Base-by-base conservation (phyloP, 108 stramenopile species). In the Nitzschia sp. region DNA sequence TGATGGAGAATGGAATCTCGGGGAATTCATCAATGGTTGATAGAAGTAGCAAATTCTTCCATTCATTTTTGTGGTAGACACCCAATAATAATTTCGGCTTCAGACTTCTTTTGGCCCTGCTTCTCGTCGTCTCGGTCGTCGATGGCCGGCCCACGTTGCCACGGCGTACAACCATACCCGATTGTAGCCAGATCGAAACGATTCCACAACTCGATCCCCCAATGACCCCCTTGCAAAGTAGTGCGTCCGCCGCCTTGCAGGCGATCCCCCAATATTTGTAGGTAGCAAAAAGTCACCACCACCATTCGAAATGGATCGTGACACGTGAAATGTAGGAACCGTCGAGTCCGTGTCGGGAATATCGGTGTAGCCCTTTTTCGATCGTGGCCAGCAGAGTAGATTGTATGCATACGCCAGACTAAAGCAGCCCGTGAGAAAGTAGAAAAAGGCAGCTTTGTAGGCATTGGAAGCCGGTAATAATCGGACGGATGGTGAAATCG, bases 1-100 rank as follows among this genome's bases (percentile, higher is more conserved):
- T 54, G 67, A 72, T 19, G 76, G 75, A 1, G 26, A 76, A 48
- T 82, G 84, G 81, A 46, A 69, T 38, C 36, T 68, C 31, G 84
- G 84, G 8, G 78, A 72, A 60, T 81, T 78, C 65, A 26, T 77
- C 0, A 48, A 67, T 36, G 33, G 59, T 31, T 75, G 59, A 49
- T 66, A 24, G 17, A 19, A 48, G 1, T 42, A 11, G 4, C 30
- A 0, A 58, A 29, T 49, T 27, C 15, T 26, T n/a, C n/a, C n/a
- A n/a, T n/a, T n/a, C n/a, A n/a, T n/a, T n/a, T n/a, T n/a, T n/a
- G n/a, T n/a, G n/a, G n/a, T n/a, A n/a, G n/a, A n/a, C n/a, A n/a
- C n/a, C n/a, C n/a, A n/a, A n/a, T n/a, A n/a, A 62, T n/a, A 42
- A 36, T 9, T 24, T 36, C 6, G 17, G 21, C 6, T 13, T 54